Evolutionary conservation across 371 early-diverging fungal genomes (phyloP).

Genomic region (Mortierella sp.): DNA sequence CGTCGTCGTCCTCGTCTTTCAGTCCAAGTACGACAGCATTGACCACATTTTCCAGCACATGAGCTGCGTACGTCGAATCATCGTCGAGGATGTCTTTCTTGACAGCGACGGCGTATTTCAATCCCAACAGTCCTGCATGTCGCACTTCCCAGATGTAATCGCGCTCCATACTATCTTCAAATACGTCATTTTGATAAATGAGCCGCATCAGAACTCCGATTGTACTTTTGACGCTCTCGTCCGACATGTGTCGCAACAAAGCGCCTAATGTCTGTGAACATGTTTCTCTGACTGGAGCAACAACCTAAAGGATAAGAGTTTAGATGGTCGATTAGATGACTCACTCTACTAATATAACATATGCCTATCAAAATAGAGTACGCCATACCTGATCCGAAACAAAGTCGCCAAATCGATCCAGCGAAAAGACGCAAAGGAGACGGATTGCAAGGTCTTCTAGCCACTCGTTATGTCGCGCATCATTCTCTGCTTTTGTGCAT

Average conservation of each 20-base stretch:
- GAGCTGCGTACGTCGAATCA: constrained; percentile 27
- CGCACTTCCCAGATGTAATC: constrained; percentile 91
- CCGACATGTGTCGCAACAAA: constrained; percentile 78
- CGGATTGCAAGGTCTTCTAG: constrained; percentile 91
- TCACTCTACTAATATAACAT: background rate
- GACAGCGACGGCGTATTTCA: constrained; percentile 95
- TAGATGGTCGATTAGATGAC: background rate
- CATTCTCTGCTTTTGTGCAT: constrained; percentile 69
- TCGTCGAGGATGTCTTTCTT: constrained; percentile 84
- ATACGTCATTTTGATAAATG: constrained; percentile 69
- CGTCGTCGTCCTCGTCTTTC: constrained; percentile 92
- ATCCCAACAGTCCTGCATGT: constrained; percentile 94
- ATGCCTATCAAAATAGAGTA: background rate
- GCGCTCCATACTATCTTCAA: constrained; percentile 39
- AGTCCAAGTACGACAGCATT: constrained; percentile 67
- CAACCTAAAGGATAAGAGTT: constrained; percentile 64
- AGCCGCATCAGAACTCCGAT: constrained; percentile 68
- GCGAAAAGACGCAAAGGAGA: constrained; percentile 91
- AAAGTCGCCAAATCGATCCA: constrained; percentile 97
- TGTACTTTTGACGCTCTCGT: constrained; percentile 66
- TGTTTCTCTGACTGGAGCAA: constrained; percentile 96
- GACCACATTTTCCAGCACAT: constrained; percentile 50
- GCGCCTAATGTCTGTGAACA: constrained; percentile 95
- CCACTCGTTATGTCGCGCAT: constrained; percentile 78
- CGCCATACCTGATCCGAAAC: constrained; percentile 83